phyloP scores from a whole-genome alignment of 1,284 basidiomycete species.

The Boletus sp. region DNA sequence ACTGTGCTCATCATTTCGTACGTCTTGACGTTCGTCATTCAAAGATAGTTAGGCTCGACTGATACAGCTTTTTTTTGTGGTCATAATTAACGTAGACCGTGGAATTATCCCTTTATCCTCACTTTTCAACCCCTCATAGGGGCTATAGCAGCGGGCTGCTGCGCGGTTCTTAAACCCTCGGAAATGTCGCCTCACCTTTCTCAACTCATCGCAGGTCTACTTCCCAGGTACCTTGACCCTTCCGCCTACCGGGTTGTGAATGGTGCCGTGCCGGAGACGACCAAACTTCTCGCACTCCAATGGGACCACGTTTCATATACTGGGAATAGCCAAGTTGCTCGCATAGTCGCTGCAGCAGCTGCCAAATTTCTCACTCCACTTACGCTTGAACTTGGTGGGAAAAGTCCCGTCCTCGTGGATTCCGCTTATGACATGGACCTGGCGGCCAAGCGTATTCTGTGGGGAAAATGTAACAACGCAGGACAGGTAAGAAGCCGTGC shows the following conservation, averaged over 20 bases:
- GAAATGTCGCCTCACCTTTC: conserved; percentile 52
- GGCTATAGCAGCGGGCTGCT: conserved; percentile 61
- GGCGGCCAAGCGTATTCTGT: conserved; percentile 46
- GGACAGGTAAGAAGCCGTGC: conserved; percentile 40
- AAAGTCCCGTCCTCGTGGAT: conserved; percentile 60
- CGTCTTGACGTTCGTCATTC: conserved; percentile 1
- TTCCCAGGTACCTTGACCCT: conserved; percentile 63
- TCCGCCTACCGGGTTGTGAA: conserved; percentile 48
- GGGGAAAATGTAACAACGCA: conserved; percentile 52
- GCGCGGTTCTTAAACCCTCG: conserved; percentile 58
- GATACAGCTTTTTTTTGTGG: not conserved
- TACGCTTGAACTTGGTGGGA: conserved; percentile 67
- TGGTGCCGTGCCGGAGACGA: conserved; percentile 52
- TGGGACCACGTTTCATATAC: conserved; percentile 58
- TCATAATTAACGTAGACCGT: conserved; percentile 34
- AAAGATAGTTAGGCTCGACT: not conserved
- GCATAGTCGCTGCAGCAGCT: conserved; percentile 59
- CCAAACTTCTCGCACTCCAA: conserved; percentile 48
- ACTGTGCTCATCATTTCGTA: conserved; percentile 40
- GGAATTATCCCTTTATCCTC: conserved; percentile 56
- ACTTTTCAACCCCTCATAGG: conserved; percentile 50
- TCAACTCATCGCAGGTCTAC: conserved; percentile 50
- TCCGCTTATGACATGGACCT: conserved; percentile 42
- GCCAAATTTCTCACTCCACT: conserved; percentile 62
- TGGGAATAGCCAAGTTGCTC: conserved; percentile 46